phyloP scores from a whole-genome alignment of 106 monocot species.

The Phalaenopsis equestris region DNA sequence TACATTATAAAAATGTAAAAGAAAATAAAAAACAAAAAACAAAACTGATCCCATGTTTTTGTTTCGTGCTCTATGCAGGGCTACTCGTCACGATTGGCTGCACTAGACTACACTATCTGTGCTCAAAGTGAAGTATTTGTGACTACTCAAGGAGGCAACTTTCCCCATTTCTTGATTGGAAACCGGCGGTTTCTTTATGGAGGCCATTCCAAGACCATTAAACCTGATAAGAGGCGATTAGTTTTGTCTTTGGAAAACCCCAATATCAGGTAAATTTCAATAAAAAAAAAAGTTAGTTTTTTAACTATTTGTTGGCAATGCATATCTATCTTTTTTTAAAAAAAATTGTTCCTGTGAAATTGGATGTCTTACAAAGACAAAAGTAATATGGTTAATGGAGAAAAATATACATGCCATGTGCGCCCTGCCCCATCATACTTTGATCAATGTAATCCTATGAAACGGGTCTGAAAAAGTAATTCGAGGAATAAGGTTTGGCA shows the following conservation, averaged over 20 bases:
- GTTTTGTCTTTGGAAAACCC: conserved; percentile 76
- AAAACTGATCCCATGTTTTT: too few species aligned
- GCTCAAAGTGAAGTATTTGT: conserved; percentile 85
- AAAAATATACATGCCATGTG: too few species aligned
- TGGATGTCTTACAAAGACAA: neutral
- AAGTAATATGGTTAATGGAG: neutral
- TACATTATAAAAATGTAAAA: too few species aligned
- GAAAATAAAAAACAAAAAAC: too few species aligned
- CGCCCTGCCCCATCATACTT: too few species aligned
- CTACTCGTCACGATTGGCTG: conserved; percentile 86
- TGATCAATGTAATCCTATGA: too few species aligned
- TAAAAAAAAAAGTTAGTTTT: neutral
- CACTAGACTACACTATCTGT: conserved; percentile 93
- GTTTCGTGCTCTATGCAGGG: conserved; percentile 34
- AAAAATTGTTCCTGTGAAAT: neutral
- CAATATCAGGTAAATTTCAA: conserved; percentile 43
- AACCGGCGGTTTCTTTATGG: conserved; percentile 71
- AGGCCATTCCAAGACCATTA: conserved; percentile 87
- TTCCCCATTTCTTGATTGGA: conserved; percentile 94
- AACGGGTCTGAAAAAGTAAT: too few species aligned
- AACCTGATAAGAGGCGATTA: conserved; percentile 82
- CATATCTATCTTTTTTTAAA: neutral
- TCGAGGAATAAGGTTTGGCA: neutral
- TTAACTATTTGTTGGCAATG: neutral
- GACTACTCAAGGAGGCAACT: conserved; percentile 96